A percentile compares a stretch with the other conserved stretches of the same genome.
Evolutionary conservation across 176 grass and related monocot species (phyloP).

Genomic region (Coix lacrymajobi): DNA sequence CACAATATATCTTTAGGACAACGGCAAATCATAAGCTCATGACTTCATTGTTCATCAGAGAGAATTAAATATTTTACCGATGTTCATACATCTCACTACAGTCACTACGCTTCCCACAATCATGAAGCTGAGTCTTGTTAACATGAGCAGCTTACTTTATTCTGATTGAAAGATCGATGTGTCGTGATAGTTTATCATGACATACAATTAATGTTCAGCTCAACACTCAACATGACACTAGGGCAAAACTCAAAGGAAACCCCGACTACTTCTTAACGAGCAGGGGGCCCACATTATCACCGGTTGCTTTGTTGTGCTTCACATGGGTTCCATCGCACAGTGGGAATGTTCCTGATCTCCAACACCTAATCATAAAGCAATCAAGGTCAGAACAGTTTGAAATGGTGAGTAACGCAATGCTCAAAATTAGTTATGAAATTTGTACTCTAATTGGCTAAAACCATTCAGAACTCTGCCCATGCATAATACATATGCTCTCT

Average conservation of each 20-base stretch:
- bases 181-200: background rate
- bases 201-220: background rate
- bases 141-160: background rate
- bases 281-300: constrained; percentile 87
- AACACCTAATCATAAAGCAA: constrained; percentile 53
- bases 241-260: background rate
- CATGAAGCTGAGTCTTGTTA: background rate
- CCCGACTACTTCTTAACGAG: constrained; percentile 74
- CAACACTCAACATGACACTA: background rate
- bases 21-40: background rate
- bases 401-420: background rate
- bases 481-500: background rate
- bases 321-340: constrained; percentile 87
- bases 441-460: background rate
- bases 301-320: constrained; percentile 96
- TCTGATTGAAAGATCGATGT: background rate
- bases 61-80: background rate
- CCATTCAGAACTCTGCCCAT: background rate
- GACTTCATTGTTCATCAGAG: background rate
- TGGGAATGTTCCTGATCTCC: constrained; percentile 93
- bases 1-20: background rate
- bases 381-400: background rate
- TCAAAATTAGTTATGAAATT: background rate
- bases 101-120: background rate
- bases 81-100: background rate